Conservation (phyloP, 108 stramenopile genomes). For the Nannochloropsis oceanica region DNA sequence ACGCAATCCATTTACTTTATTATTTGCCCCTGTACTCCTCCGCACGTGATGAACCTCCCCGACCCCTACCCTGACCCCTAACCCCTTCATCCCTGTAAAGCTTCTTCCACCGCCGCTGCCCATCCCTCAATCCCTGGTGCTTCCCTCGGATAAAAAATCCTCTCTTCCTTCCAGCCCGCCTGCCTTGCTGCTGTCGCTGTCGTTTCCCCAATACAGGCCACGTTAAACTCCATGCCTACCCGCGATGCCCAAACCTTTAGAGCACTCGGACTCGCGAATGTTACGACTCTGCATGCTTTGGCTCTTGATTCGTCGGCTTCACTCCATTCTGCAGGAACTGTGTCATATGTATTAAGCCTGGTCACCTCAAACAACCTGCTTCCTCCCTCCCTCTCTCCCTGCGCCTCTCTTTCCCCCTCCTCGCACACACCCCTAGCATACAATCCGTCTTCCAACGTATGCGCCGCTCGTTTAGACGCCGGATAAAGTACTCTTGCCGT, state of each 20-base stretch:
- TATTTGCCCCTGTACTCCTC: too few relatives aligned
- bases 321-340: background rate
- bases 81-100: background rate
- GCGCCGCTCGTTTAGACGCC: background rate
- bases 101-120: background rate
- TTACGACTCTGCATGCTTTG: background rate
- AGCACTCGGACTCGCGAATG: background rate
- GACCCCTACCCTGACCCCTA: background rate
- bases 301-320: background rate
- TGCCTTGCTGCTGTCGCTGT: background rate
- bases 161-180: background rate
- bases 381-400: background rate
- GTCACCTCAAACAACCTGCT: background rate
- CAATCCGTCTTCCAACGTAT: background rate
- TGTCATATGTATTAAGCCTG: background rate
- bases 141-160: background rate
- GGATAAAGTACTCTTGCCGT: background rate
- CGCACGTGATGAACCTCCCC: too few relatives aligned
- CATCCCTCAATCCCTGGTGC: background rate
- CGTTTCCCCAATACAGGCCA: conserved; percentile 2
- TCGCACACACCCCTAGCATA: background rate
- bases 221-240: background rate
- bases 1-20: too few relatives aligned
- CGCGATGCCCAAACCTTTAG: background rate
- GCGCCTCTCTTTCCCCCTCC: background rate